Percentiles rank a stretch among this genome's conserved stretches.
Conservation (phyloP, 345 rosid genomes). For the Triadica sebifera region DNA sequence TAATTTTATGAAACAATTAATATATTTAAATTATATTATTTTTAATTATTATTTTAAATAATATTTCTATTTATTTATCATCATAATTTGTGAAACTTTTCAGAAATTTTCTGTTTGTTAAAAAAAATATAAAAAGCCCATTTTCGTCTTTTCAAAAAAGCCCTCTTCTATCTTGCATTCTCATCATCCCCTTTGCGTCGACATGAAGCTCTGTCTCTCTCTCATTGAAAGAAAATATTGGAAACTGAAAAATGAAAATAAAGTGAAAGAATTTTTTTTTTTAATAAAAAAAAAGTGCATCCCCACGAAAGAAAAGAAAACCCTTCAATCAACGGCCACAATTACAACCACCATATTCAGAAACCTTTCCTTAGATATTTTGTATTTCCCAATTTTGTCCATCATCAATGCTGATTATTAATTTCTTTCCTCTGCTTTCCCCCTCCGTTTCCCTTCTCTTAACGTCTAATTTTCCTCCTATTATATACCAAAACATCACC, state of each 20-base stretch:
- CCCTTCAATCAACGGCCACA: neutral
- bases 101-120: too few relatives aligned
- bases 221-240: neutral
- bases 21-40: too few relatives aligned
- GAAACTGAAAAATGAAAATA: neutral
- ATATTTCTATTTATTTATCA: too few relatives aligned
- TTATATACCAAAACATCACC: neutral
- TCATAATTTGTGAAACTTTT: too few relatives aligned
- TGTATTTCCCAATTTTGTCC: neutral
- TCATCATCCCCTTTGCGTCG: neutral
- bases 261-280: neutral
- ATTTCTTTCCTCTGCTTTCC: neutral
- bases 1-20: too few relatives aligned
- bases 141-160: neutral
- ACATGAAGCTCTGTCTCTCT: neutral
- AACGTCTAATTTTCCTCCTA: slow-evolving; percentile 8
- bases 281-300: too few relatives aligned
- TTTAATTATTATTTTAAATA: too few relatives aligned
- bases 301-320: neutral
- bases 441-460: slow-evolving; percentile 1
- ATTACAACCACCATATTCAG: slow-evolving; percentile 1
- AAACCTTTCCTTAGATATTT: neutral
- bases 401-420: slow-evolving; percentile 9
- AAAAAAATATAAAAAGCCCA: slow-evolving; percentile 6
- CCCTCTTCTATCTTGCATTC: neutral